phyloP scores from a whole-genome alignment of 2,329 filamentous ascomycete species.

The Daldinia sp. region DNA sequence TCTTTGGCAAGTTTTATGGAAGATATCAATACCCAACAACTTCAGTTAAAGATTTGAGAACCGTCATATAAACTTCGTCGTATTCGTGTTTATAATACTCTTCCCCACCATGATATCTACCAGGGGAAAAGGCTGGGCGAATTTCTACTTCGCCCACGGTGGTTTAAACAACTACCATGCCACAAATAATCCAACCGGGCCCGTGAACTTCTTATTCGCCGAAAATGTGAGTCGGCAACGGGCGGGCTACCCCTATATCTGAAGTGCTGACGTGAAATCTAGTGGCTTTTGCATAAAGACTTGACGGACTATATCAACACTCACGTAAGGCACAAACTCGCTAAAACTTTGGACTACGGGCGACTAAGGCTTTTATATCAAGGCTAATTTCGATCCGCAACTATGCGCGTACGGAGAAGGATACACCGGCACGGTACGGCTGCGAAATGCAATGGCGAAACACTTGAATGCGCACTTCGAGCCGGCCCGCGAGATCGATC shows the following conservation, averaged over 20 bases:
- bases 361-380: not conserved
- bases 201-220: conserved; percentile 33
- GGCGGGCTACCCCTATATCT: not conserved
- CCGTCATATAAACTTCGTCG: not conserved
- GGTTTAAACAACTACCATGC: conserved; percentile 28
- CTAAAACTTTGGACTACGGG: not conserved
- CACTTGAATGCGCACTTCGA: conserved; percentile 39
- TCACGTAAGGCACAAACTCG: conserved; percentile 11
- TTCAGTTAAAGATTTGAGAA: not conserved
- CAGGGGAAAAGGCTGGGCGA: conserved; percentile 35
- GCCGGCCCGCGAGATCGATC: conserved; percentile 27
- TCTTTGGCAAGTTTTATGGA: not conserved
- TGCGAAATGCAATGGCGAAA: conserved; percentile 38
- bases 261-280: not conserved
- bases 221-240: conserved; percentile 31
- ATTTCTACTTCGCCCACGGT: conserved; percentile 31
- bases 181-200: conserved; percentile 29
- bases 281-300: conserved; percentile 29
- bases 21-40: not conserved
- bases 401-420: conserved; percentile 37
- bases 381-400: conserved; percentile 31
- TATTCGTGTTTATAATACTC: not conserved
- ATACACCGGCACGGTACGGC: conserved; percentile 34
- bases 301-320: conserved; percentile 26
- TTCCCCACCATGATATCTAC: conserved; percentile 31